These are phyloP conservation scores for Cyclostephanos tholiformis DNA, from an alignment of 108 stramenopile genomes.

Conservation along the genomic window DNA sequence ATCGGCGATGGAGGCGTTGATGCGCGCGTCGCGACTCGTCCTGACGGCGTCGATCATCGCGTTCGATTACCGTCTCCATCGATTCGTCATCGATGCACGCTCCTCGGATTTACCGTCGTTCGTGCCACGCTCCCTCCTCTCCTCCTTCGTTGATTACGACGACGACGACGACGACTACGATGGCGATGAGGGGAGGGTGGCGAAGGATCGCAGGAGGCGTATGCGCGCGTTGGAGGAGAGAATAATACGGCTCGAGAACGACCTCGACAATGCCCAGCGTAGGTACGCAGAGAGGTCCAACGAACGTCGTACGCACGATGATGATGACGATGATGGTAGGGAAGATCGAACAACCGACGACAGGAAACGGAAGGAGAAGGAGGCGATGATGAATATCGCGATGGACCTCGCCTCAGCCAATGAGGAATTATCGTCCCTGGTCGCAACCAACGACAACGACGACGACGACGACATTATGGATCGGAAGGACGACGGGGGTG, in stretches of 20 bases:
- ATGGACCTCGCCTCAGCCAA: constrained; percentile 55
- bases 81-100: constrained; percentile 4
- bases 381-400: constrained; percentile 64
- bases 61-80: constrained; percentile 63
- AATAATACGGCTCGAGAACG: constrained; percentile 35
- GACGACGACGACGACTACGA: no score
- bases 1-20: constrained; percentile 67
- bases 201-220: constrained; percentile 21
- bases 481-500: constrained; percentile 20
- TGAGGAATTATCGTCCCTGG: constrained; percentile 38
- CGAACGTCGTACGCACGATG: not conserved
- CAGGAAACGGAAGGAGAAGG: constrained; percentile 52
- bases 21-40: constrained; percentile 60
- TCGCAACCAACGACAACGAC: not conserved
- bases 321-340: not conserved
- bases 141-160: no score
- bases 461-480: not conserved
- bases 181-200: not conserved
- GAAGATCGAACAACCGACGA: constrained; percentile 11
- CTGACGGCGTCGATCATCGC: constrained; percentile 60
- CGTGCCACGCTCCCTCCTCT: not conserved
- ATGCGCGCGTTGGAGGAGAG: constrained; percentile 46
- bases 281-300: constrained; percentile 41
- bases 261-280: constrained; percentile 67
- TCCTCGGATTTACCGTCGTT: constrained; percentile 19